Evolutionary conservation across 2,329 filamentous ascomycete species (phyloP).

Genomic region (Fusarium aywerte): DNA sequence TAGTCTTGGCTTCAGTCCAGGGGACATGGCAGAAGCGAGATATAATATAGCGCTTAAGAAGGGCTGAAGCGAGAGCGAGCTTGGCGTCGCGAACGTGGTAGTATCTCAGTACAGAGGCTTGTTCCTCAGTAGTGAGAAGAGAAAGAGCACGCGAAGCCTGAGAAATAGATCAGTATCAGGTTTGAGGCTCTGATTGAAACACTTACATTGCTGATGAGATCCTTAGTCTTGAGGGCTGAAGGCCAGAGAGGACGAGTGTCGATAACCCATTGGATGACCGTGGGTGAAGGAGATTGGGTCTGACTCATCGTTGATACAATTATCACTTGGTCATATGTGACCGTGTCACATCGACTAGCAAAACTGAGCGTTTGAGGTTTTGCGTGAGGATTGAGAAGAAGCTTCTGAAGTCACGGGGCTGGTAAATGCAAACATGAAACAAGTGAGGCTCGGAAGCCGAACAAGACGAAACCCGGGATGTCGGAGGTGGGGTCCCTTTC

Average conservation of each 20-base stretch:
- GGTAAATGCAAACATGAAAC: constrained; percentile 15
- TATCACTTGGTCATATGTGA: neutral
- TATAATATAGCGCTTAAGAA: constrained; percentile 79
- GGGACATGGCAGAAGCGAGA: constrained; percentile 66
- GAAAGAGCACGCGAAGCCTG: constrained; percentile 66
- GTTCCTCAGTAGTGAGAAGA: constrained; percentile 66
- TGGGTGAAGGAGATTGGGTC: constrained; percentile 38
- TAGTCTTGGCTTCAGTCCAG: constrained; percentile 69
- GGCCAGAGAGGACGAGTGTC: constrained; percentile 70
- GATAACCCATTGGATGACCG: constrained; percentile 69
- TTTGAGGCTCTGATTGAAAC: neutral
- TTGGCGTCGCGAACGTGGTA: constrained; percentile 77
- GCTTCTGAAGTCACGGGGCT: neutral
- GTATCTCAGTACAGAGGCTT: constrained; percentile 67
- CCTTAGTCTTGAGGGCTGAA: constrained; percentile 58
- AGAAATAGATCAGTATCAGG: constrained; percentile 8
- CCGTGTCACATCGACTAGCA: neutral
- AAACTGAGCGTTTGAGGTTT: constrained; percentile 7
- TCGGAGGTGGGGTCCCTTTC: constrained; percentile 32
- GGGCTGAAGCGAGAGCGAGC: constrained; percentile 76
- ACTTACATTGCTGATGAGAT: constrained; percentile 60
- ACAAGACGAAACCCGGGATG: constrained; percentile 31
- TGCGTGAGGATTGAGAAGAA: neutral
- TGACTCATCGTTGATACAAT: constrained; percentile 25
- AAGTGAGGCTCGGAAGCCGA: constrained; percentile 37